phyloP scores from a whole-genome alignment of 306 rosid genomes.

The Prunus armeniaca region DNA sequence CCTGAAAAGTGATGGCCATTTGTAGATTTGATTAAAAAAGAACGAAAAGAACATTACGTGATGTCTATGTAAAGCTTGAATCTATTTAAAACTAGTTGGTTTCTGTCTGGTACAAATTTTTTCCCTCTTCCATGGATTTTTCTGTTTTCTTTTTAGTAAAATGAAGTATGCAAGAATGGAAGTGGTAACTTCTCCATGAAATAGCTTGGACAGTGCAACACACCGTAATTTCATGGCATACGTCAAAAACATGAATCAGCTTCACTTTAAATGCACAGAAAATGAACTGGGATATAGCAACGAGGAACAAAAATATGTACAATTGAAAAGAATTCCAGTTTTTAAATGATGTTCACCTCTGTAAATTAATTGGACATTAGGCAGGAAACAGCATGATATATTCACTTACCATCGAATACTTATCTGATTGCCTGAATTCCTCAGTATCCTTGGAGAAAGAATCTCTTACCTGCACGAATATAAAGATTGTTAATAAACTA shows the following conservation, averaged over 20 bases:
- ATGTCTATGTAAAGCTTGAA: neutral
- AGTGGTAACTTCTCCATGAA: neutral
- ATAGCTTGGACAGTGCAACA: neutral
- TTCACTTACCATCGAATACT: constrained; percentile 49
- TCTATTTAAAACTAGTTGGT: neutral
- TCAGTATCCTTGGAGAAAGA: constrained; percentile 45
- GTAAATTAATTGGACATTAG: neutral
- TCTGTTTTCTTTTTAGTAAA: neutral
- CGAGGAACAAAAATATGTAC: neutral
- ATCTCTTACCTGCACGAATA: constrained; percentile 37
- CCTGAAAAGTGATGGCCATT: constrained; percentile 38
- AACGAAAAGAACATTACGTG: neutral
- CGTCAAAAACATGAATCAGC: neutral
- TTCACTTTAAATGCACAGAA: neutral
- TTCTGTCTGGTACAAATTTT: neutral
- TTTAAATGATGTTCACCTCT: neutral
- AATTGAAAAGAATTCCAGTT: neutral
- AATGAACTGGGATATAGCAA: neutral
- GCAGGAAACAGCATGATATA: constrained; percentile 6
- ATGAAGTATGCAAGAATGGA: neutral
- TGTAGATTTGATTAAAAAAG: constrained; percentile 6
- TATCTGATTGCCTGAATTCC: constrained; percentile 40
- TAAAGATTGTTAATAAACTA: constrained; percentile 20
- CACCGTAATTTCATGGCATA: neutral
- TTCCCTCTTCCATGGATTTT: neutral